These are phyloP conservation scores for Fusarium neocosmosporiellum DNA, from an alignment of 2,329 filamentous ascomycete species.

Conservation along the genomic window DNA sequence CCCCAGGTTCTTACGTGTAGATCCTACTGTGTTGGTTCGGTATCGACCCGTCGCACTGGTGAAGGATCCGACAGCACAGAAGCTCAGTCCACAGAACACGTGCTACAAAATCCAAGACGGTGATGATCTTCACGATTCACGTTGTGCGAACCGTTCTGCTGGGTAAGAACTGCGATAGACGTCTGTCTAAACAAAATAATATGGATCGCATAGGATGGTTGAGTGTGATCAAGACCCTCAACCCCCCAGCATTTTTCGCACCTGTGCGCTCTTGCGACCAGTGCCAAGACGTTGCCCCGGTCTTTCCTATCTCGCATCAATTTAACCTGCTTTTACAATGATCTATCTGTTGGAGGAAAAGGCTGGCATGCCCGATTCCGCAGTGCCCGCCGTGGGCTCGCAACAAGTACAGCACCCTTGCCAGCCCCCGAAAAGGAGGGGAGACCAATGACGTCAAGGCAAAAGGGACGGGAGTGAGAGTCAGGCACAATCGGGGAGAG, in stretches of 20 bases:
- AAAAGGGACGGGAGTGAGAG: not conserved
- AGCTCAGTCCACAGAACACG: constrained; percentile 35
- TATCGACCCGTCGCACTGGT: constrained; percentile 27
- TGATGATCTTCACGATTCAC: constrained; percentile 34
- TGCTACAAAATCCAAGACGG: constrained; percentile 16
- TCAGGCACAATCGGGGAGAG: constrained; percentile 1
- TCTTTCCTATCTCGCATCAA: constrained; percentile 14
- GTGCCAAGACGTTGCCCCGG: constrained; percentile 26
- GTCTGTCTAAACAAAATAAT: constrained; percentile 15
- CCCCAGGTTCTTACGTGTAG: constrained; percentile 23
- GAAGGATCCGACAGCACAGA: constrained; percentile 13
- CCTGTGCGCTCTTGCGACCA: not conserved
- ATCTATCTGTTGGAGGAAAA: constrained; percentile 3
- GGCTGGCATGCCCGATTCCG: constrained; percentile 21
- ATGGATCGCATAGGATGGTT: constrained; percentile 11
- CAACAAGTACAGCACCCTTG: constrained; percentile 6
- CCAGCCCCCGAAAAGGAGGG: not conserved
- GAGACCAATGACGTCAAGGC: constrained; percentile 20
- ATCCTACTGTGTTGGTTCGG: constrained; percentile 35
- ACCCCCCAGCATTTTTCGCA: constrained; percentile 23
- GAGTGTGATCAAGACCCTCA: constrained; percentile 15
- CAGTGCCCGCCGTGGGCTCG: constrained; percentile 4
- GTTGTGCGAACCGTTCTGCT: constrained; percentile 29
- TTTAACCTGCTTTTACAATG: constrained; percentile 1
- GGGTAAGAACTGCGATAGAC: constrained; percentile 18